phyloP scores from a whole-genome alignment of 164 flowering plant genomes.

The Berberis thunbergii region DNA sequence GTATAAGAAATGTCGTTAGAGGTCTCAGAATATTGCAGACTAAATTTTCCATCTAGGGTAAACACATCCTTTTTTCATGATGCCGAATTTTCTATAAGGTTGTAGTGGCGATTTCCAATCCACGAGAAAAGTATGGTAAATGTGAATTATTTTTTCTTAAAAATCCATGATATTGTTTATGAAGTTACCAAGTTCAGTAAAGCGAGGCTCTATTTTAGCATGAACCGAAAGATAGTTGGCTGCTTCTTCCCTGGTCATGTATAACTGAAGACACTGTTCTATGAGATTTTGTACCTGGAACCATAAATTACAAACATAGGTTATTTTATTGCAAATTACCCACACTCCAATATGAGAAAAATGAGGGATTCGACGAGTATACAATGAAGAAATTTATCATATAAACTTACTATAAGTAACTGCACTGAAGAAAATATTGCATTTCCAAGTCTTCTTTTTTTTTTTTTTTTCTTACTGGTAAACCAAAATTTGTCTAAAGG shows the following conservation, averaged over 20 bases:
- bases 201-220: conserved; percentile 92
- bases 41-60: not conserved
- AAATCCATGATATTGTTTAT: conserved; percentile 2
- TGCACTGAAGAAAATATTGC: too few species aligned
- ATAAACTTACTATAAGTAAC: too few species aligned
- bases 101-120: not conserved
- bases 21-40: not conserved
- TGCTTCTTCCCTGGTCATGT: conserved; percentile 91
- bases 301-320: not conserved
- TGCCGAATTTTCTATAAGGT: not conserved
- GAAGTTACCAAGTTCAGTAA: conserved; percentile 75
- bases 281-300: conserved; percentile 90
- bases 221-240: conserved; percentile 79
- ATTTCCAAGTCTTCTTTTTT: too few species aligned
- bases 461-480: too few species aligned
- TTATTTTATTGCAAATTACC: too few species aligned
- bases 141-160: not conserved
- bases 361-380: too few species aligned
- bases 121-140: not conserved
- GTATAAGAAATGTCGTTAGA: not conserved
- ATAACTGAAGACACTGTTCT: conserved; percentile 83
- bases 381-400: too few species aligned
- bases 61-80: not conserved
- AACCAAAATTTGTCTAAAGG: too few species aligned
- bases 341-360: too few species aligned